phyloP scores from a whole-genome alignment of 2,329 filamentous ascomycete genomes.

The Thielaviopsis ethacetica region DNA sequence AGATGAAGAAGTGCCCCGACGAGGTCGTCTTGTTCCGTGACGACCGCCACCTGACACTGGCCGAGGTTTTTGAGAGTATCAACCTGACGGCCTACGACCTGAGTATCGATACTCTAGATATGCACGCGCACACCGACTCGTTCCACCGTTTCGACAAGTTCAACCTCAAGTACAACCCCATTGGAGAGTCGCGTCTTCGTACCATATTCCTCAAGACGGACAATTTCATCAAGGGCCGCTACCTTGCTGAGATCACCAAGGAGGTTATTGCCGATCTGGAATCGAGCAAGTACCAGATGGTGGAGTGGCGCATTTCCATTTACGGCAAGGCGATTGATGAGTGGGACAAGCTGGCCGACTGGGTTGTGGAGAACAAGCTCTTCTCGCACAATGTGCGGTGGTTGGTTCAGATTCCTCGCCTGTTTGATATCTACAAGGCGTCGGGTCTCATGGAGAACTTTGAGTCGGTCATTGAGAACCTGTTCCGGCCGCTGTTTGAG shows the following conservation, averaged over 20 bases:
- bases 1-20: slow-evolving; percentile 96
- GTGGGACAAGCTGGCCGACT: slow-evolving; percentile 94
- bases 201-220: slow-evolving; percentile 99
- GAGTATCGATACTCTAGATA: slow-evolving; percentile 95
- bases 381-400: slow-evolving; percentile 96
- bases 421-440: slow-evolving; percentile 92
- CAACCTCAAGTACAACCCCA: slow-evolving; percentile 96
- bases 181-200: slow-evolving; percentile 83
- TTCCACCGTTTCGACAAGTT: slow-evolving; percentile 99
- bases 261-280: slow-evolving; percentile 95
- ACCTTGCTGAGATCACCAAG: slow-evolving; percentile 92
- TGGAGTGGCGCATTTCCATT: slow-evolving; percentile 96
- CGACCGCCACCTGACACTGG: slow-evolving; percentile 76
- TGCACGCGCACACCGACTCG: slow-evolving; percentile 96
- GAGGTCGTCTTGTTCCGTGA: slow-evolving; percentile 88
- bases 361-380: slow-evolving; percentile 96
- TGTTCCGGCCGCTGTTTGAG: slow-evolving; percentile 89
- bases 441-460: slow-evolving; percentile 75
- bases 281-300: slow-evolving; percentile 99
- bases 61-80: slow-evolving; percentile 92
- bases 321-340: slow-evolving; percentile 86
- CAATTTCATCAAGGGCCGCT: slow-evolving; percentile 90
- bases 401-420: slow-evolving; percentile 85
- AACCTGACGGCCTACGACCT: slow-evolving; percentile 94
- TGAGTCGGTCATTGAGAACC: slow-evolving; percentile 76